These are phyloP conservation scores for Acanthamoeba culbertsoni DNA, from an alignment of 208 protist species.

Conservation along the genomic window DNA sequence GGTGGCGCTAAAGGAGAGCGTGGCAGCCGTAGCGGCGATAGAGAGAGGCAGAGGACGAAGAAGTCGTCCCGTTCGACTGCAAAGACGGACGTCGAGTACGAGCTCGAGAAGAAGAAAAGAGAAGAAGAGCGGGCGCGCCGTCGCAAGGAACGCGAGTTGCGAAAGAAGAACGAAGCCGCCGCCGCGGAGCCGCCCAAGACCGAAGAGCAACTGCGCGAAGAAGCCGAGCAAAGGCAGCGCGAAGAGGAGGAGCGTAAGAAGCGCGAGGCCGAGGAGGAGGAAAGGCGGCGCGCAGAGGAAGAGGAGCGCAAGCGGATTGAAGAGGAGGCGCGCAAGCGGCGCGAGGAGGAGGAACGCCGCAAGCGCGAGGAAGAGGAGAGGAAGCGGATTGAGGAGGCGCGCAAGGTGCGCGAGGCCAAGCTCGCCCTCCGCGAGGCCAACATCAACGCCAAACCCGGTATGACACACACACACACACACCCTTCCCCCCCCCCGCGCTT, in stretches of 20 bases:
- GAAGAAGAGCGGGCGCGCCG: neutral
- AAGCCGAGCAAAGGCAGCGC: neutral
- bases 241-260: constrained; percentile 11
- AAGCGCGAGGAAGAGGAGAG: neutral
- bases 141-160: neutral
- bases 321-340: constrained; percentile 17
- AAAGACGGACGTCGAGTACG: neutral
- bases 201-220: constrained; percentile 7
- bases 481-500: too few relatives aligned
- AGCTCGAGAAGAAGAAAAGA: constrained; percentile 7
- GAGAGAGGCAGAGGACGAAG: neutral
- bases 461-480: neutral
- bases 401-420: constrained; percentile 34
- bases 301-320: neutral
- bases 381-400: constrained; percentile 1
- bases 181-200: constrained; percentile 19
- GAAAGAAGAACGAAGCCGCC: neutral
- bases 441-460: neutral
- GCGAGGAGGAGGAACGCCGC: constrained; percentile 28
- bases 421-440: neutral
- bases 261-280: neutral
- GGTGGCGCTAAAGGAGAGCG: neutral
- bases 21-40: neutral
- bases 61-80: neutral
- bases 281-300: neutral